Conservation (phyloP, 495 filamentous ascomycete genomes). For the Halenospora varia region DNA sequence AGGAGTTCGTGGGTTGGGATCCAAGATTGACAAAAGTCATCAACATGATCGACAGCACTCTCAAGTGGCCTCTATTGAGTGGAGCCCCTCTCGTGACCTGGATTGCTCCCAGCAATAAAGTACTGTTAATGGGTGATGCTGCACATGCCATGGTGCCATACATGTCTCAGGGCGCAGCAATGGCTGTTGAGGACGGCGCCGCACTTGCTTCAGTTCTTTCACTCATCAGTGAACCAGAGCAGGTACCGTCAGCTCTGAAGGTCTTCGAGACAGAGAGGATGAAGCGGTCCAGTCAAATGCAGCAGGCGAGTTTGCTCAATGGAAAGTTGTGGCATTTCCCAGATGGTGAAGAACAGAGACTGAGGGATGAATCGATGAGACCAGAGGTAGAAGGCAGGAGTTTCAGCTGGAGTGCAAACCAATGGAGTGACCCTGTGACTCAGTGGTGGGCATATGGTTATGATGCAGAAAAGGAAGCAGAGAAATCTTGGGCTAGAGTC, state of each 20-base stretch:
- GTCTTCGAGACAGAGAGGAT: constrained; percentile 22
- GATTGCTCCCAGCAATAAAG: constrained; percentile 25
- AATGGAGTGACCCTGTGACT: constrained; percentile 44
- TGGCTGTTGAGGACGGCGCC: constrained; percentile 33
- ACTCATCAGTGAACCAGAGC: constrained; percentile 9
- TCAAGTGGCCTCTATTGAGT: constrained; percentile 40
- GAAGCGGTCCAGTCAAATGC: constrained; percentile 14
- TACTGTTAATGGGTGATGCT: constrained; percentile 43
- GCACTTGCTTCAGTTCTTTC: constrained; percentile 27
- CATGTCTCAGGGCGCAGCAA: constrained; percentile 21
- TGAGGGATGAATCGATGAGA: constrained; percentile 34
- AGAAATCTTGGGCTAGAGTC: constrained; percentile 18
- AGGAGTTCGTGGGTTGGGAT: constrained; percentile 41
- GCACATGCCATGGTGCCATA: constrained; percentile 45
- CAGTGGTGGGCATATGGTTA: constrained; percentile 44
- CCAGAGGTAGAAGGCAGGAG: constrained; percentile 26
- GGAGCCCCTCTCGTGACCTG: constrained; percentile 30
- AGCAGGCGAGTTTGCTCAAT: constrained; percentile 15
- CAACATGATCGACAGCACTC: constrained; percentile 31
- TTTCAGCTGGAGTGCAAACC: constrained; percentile 39
- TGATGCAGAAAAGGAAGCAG: constrained; percentile 38
- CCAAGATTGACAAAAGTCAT: constrained; percentile 29
- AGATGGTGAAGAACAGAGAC: constrained; percentile 23
- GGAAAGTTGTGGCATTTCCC: constrained; percentile 21
- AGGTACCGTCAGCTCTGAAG: constrained; percentile 15